Conservation (phyloP, 352 stramenopile genomes). For the Peronospora belbahrii region DNA sequence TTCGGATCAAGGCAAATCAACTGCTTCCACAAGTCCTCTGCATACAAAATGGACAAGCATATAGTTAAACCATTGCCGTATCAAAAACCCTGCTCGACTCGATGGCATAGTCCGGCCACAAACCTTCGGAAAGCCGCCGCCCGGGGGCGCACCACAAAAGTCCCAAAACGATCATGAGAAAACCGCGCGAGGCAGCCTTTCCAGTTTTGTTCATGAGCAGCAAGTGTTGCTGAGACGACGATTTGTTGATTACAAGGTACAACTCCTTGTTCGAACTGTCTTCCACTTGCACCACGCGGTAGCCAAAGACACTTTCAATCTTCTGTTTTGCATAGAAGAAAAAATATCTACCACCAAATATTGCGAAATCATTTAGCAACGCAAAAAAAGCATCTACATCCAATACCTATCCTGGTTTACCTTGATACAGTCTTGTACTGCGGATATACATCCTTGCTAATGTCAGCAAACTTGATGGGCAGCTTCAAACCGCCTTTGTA, state of each 20-base stretch:
- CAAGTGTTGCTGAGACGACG: conserved; percentile 65
- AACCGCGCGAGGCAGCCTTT: conserved; percentile 45
- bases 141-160: conserved; percentile 71
- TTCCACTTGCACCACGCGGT: conserved; percentile 64
- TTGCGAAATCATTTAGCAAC: too few species aligned
- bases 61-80: not conserved
- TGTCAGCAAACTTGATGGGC: conserved; percentile 71
- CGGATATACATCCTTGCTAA: conserved; percentile 77
- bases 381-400: too few species aligned
- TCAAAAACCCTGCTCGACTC: not conserved
- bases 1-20: conserved; percentile 49
- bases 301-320: conserved; percentile 71
- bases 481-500: conserved; percentile 79
- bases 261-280: conserved; percentile 57
- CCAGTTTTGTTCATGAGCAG: conserved; percentile 68
- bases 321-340: conserved; percentile 72
- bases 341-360: conserved; percentile 62
- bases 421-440: conserved; percentile 75
- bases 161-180: conserved; percentile 78
- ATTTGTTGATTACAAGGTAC: conserved; percentile 73
- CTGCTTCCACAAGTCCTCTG: conserved; percentile 79
- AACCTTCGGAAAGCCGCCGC: conserved; percentile 66
- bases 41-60: not conserved
- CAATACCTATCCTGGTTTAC: conserved; percentile 18
- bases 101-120: not conserved